Base-by-base conservation (phyloP, 495 filamentous ascomycete species). In the Podospora pseudocomata region DNA sequence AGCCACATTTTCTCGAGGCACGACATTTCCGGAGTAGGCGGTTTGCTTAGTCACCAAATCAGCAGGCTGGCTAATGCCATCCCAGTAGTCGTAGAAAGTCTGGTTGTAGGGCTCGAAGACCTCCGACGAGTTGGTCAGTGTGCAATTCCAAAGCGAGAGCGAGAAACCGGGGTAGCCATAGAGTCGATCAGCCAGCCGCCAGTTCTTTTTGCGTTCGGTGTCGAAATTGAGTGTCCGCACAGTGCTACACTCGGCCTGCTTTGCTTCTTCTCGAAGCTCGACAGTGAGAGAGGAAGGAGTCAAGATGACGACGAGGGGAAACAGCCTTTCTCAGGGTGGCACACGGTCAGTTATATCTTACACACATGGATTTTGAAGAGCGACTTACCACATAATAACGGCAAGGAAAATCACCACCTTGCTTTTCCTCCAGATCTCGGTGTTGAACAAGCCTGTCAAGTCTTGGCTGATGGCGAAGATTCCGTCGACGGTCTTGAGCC, bases 401-500 rank as follows among this genome's bases (percentile, higher is more conserved):
- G 77, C 79, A 60, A 80, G 63, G 16, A 72, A 55, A 66, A 77
- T 60, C 4, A 76, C 74, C 26, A 79, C 61, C 70, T 70, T 74
- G 11, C 76, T 76, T 44, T 75, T 71, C 64, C 69, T 76, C 28
- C 70, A 57, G 32, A 79, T 71, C 59, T 80, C 79, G 60, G 66
- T 63, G 56, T 77, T 80, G 30, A 69, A 60, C 64, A 80, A 18
- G 16, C 75, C 73, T 28, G 67, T 67, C 30, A 76, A 58, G 58
- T 80, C 79, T 16, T 77, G 71, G 0, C 73, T 70, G 3, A 75
- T 75, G 3, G 76, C 70, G 60, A 80, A 80, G 19, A 80, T 56
- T 30, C 75, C 74, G 66, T 79, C 77, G 26, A 80, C 72, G 63
- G 76, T 72, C 53, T 63, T 64, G 7, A 77, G 68, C 39, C 63